These are phyloP conservation scores for Syncephalastrum contaminatum DNA, from an alignment of 371 early-diverging fungal species.

Conservation along the genomic window DNA sequence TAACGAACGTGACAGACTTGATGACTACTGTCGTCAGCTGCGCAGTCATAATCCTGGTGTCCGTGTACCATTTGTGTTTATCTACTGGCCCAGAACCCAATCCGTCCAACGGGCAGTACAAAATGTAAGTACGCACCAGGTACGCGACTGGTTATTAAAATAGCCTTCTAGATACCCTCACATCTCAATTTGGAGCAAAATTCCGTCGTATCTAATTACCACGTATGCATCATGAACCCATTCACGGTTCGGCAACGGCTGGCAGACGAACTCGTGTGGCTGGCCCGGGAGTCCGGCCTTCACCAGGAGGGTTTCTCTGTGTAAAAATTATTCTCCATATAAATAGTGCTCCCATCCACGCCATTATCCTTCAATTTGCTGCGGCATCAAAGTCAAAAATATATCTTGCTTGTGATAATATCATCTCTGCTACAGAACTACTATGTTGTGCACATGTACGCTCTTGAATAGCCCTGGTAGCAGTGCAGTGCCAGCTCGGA, in stretches of 20 bases:
- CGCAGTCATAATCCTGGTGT: conserved; percentile 17
- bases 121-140: conserved; percentile 16
- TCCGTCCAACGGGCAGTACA: conserved; percentile 11
- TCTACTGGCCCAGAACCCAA: conserved; percentile 27
- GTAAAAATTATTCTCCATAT: too few relatives aligned
- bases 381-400: too few relatives aligned
- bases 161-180: conserved; percentile 22
- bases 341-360: too few relatives aligned
- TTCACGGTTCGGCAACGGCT: conserved; percentile 22
- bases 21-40: conserved; percentile 13
- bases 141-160: background rate
- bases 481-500: too few relatives aligned
- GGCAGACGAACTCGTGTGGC: conserved; percentile 31
- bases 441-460: too few relatives aligned
- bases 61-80: conserved; percentile 28
- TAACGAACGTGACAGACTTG: conserved; percentile 18
- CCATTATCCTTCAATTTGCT: too few relatives aligned
- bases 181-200: conserved; percentile 15
- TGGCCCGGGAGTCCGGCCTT: conserved; percentile 9
- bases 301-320: too few relatives aligned
- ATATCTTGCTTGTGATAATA: too few relatives aligned
- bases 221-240: conserved; percentile 38
- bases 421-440: too few relatives aligned
- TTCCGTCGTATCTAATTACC: conserved; percentile 19
- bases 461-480: too few relatives aligned